Evolutionary conservation across 2,329 filamentous ascomycete genomes (phyloP).

Genomic region (Neonectria punicea): DNA sequence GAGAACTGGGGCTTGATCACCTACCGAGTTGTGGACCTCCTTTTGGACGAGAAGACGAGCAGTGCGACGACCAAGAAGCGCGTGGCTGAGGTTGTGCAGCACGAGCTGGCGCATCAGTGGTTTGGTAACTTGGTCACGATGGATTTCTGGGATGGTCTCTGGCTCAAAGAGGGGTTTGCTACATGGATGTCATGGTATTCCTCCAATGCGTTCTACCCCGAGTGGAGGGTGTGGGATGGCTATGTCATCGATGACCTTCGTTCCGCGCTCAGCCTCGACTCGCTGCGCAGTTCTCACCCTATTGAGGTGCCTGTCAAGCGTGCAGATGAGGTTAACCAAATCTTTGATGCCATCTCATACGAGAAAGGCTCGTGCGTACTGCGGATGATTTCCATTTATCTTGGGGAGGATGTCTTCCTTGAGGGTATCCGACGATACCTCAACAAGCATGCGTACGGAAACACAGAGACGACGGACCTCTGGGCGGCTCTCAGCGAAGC

Average conservation of each 20-base stretch:
- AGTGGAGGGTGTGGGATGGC: slow-evolving; percentile 98
- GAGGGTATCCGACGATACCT: slow-evolving; percentile 91
- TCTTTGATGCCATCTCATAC: slow-evolving; percentile 98
- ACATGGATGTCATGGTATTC: slow-evolving; percentile 70
- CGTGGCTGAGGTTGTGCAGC: slow-evolving; percentile 94
- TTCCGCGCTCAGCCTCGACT: slow-evolving; percentile 87
- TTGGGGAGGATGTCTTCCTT: slow-evolving; percentile 92
- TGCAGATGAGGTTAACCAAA: slow-evolving; percentile 96
- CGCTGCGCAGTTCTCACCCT: slow-evolving; percentile 91
- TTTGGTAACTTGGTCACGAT: slow-evolving; percentile 98
- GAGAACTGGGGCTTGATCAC: slow-evolving; percentile 98
- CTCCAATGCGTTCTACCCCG: slow-evolving; percentile 93
- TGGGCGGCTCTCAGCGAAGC: slow-evolving; percentile 90
- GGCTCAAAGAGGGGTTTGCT: slow-evolving; percentile 95
- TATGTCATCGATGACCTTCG: slow-evolving; percentile 95
- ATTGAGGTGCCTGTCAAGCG: slow-evolving; percentile 97
- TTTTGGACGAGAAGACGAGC: slow-evolving; percentile 91
- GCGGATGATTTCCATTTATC: slow-evolving; percentile 95
- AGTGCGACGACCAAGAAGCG: slow-evolving; percentile 91
- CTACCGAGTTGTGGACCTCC: slow-evolving; percentile 84
- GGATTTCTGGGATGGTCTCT: slow-evolving; percentile 98
- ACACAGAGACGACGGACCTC: slow-evolving; percentile 89
- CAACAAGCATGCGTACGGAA: slow-evolving; percentile 96
- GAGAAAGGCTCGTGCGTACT: slow-evolving; percentile 96
- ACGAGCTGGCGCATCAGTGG: slow-evolving; percentile 98